These are phyloP conservation scores for Crithidia bombi DNA, from an alignment of 208 protist species.

Conservation along the genomic window DNA sequence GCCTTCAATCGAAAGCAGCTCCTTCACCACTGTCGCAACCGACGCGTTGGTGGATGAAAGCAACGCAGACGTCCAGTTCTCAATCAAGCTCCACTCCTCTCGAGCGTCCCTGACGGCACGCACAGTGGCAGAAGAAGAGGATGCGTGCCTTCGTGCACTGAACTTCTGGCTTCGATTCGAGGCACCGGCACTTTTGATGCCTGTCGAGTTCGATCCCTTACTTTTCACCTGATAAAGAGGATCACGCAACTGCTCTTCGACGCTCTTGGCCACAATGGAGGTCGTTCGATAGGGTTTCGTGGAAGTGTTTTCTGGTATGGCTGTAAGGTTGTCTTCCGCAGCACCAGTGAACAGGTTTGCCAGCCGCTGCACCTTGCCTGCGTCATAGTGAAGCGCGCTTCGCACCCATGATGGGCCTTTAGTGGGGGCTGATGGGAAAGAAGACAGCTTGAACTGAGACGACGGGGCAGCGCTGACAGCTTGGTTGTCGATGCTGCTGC, in stretches of 20 bases:
- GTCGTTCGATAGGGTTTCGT: not conserved
- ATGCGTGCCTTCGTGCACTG: no score
- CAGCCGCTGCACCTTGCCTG: slow-evolving; percentile 22
- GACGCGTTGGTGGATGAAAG: not conserved
- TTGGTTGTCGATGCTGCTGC: no score
- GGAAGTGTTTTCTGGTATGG: not conserved
- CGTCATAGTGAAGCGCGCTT: slow-evolving; percentile 25
- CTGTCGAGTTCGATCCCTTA: not conserved
- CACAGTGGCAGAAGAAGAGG: no score
- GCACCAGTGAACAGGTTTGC: slow-evolving; percentile 20
- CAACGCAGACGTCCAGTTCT: not conserved
- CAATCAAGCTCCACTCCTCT: not conserved
- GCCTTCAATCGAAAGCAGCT: not conserved
- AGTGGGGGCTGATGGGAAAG: not conserved
- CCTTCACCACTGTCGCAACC: not conserved
- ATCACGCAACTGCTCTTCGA: slow-evolving; percentile 15
- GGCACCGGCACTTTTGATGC: not conserved
- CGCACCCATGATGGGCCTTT: slow-evolving; percentile 14
- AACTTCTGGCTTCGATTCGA: not conserved
- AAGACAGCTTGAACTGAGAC: not conserved
- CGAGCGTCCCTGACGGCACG: no score
- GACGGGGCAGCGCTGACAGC: not conserved
- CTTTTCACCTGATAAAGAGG: not conserved
- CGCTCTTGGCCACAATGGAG: not conserved
- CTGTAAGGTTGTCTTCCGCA: not conserved